Base-by-base conservation (phyloP, 2,329 filamentous ascomycete genomes). In the Beauveria pseudobassiana region DNA sequence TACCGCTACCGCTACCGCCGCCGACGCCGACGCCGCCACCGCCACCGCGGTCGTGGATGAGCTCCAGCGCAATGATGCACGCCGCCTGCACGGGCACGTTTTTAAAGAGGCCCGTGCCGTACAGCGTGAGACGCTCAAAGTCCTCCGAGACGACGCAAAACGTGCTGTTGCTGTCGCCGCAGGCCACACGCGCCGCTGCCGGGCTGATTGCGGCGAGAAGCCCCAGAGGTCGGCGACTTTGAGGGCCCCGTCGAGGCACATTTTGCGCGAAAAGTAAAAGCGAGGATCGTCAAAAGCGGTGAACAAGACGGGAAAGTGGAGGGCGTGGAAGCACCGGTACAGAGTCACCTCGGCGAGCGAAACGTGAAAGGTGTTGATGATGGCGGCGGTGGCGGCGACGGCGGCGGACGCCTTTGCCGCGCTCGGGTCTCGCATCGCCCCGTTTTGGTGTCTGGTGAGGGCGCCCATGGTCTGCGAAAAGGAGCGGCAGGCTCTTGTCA, bases 241-340 rank as follows among this genome's bases (percentile, higher is more conserved):
- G 53, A 76, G 67, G 0, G 73, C 74, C 10, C 72, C 74, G 65
- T 81, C 79, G 10, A 80, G 72, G 48, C 74, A 76, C 55, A 81
- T 76, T 63, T 82, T 82, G 22, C 80, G 76, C 0, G 80, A 83
- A 68, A 81, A 84, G 68, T 81, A 81, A 64, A 78, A 82, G 1
- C 74, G 73, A 0, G 80, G 78, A 45, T 82, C 75, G 1, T 75
- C 70, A 14, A 76, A 72, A 0, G 80, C 77, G 16, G 74, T 72
- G 6, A 70, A 68, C 28, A 81, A 73, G 70, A 79, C 78, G 0
- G 78, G 78, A 43, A 82, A 79, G 64, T 87, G 84, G 0, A 87
- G 76, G 0, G 78, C 76, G 14, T 86, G 73, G 65, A 81, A 78
- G 64, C 76, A 79, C 24, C 77, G 77, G 59, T 80, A 78, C 3